Evolutionary conservation across 306 rosid species (phyloP).

Genomic region (Pachyrhizus erosus): DNA sequence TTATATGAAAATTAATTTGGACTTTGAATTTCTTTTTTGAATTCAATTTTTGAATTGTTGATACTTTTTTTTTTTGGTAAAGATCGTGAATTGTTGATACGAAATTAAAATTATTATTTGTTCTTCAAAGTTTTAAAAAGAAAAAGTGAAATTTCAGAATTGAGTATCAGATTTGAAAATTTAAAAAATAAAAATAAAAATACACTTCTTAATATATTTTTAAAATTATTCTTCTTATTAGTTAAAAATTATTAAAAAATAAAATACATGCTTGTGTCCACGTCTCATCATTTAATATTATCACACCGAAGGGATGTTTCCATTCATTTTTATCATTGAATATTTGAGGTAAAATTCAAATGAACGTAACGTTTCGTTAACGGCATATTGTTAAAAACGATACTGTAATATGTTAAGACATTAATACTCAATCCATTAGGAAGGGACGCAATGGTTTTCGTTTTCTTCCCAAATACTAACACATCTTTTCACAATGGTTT

Average conservation of each 20-base stretch:
- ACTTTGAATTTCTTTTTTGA: background rate
- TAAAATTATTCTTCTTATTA: background rate
- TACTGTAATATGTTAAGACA: background rate
- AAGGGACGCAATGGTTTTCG: background rate
- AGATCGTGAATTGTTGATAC: background rate
- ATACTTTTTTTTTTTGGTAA: too few relatives aligned
- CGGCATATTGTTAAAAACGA: background rate
- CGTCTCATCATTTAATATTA: background rate
- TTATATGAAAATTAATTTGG: background rate
- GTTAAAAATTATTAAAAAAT: background rate
- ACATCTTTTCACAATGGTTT: too few relatives aligned
- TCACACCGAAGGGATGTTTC: background rate
- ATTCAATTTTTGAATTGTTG: background rate
- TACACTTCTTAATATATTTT: background rate
- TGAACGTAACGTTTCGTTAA: background rate
- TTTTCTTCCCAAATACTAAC: background rate
- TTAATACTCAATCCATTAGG: background rate
- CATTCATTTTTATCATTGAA: background rate
- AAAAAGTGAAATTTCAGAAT: background rate
- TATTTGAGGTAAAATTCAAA: background rate
- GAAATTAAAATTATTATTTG: background rate
- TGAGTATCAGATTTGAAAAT: background rate
- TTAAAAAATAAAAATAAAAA: background rate
- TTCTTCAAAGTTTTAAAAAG: background rate
- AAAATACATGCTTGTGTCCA: background rate